A percentile compares a stretch with the other conserved stretches of the same genome.
These are phyloP conservation scores for Sanghuangporus weigelae DNA, from an alignment of 1,284 basidiomycete genomes.

Conservation along the genomic window DNA sequence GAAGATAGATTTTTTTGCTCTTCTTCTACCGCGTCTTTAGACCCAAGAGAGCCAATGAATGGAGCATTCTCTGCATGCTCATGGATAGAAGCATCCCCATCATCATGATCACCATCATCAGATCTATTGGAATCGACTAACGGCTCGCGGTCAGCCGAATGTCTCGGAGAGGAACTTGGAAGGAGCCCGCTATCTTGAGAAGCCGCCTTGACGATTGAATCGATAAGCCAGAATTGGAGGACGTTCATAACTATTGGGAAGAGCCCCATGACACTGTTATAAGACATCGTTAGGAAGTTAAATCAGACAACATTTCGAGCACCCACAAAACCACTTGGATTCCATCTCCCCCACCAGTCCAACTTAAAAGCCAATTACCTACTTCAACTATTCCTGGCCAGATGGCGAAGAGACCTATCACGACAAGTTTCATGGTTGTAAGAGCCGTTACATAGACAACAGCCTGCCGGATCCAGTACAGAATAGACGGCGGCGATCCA, in stretches of 20 bases:
- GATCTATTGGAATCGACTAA: constrained; percentile 40
- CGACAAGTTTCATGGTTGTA: constrained; percentile 86
- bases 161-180: constrained; percentile 33
- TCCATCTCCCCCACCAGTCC: constrained; percentile 64
- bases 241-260: constrained; percentile 94
- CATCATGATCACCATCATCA: constrained; percentile 54
- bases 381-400: constrained; percentile 69
- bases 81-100: constrained; percentile 21
- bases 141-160: constrained; percentile 45
- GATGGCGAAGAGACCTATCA: constrained; percentile 69
- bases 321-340: constrained; percentile 81
- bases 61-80: constrained; percentile 38
- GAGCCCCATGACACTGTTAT: constrained; percentile 61
- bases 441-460: constrained; percentile 81
- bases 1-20: constrained; percentile 28
- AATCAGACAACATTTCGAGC: background rate
- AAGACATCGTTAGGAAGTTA: constrained; percentile 9
- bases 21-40: constrained; percentile 20
- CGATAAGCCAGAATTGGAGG: constrained; percentile 84
- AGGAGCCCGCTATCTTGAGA: constrained; percentile 32
- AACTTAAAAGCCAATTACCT: constrained; percentile 80
- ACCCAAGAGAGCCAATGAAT: constrained; percentile 26
- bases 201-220: constrained; percentile 80
- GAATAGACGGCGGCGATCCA: constrained; percentile 68
- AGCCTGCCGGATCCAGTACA: constrained; percentile 81